Percentiles rank a stretch among this genome's conserved stretches.
Evolutionary conservation across 2,329 filamentous ascomycete genomes (phyloP).

Genomic region (Falciphora oryzae): DNA sequence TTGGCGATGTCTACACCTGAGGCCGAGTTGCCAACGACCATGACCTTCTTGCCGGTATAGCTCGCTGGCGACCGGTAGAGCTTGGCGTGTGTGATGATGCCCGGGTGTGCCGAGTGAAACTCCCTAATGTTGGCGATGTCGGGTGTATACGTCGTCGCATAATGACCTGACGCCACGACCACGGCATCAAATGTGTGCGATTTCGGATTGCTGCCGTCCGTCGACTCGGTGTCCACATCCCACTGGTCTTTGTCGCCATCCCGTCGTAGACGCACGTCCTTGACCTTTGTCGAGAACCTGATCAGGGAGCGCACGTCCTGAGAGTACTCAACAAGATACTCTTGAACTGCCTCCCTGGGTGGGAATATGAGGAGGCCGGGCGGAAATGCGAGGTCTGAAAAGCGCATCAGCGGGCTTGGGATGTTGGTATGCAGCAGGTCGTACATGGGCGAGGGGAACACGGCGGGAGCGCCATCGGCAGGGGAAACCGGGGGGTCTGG

Average conservation of each 20-base stretch:
- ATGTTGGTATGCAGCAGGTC: slow-evolving; percentile 82
- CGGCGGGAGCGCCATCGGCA: slow-evolving; percentile 33
- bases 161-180: slow-evolving; percentile 71
- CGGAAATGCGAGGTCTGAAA: slow-evolving; percentile 63
- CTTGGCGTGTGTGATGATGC: slow-evolving; percentile 68
- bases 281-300: slow-evolving; percentile 64
- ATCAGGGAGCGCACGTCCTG: slow-evolving; percentile 62
- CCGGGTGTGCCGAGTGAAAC: slow-evolving; percentile 56
- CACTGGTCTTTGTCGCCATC: slow-evolving; percentile 43
- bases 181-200: slow-evolving; percentile 63
- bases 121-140: slow-evolving; percentile 50
- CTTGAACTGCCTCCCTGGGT: slow-evolving; percentile 59
- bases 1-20: slow-evolving; percentile 78
- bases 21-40: slow-evolving; percentile 79
- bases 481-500: slow-evolving; percentile 57
- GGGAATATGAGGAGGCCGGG: slow-evolving; percentile 67
- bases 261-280: slow-evolving; percentile 43
- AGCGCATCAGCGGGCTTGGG: slow-evolving; percentile 73
- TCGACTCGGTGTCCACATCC: slow-evolving; percentile 49
- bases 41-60: slow-evolving; percentile 65
- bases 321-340: slow-evolving; percentile 70
- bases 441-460: slow-evolving; percentile 82
- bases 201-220: background rate
- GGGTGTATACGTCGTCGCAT: slow-evolving; percentile 63
- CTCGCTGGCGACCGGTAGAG: slow-evolving; percentile 62